Evolutionary conservation across 306 rosid species (phyloP).

Genomic region (Rosa persica): DNA sequence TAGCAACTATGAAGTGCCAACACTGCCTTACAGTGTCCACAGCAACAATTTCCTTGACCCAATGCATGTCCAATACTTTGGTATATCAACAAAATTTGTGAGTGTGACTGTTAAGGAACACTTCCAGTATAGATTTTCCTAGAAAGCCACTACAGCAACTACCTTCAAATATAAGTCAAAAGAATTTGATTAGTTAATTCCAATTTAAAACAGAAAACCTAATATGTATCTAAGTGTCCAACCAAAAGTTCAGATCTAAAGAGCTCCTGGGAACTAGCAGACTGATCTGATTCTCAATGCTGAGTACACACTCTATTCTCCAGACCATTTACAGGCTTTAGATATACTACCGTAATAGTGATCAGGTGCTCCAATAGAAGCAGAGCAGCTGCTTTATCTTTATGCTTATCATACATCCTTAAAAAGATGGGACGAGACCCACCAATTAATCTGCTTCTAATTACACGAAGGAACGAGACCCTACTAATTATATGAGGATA

Average conservation of each 20-base stretch:
- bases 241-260: neutral
- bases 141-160: neutral
- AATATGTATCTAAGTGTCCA: neutral
- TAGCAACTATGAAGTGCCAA: too few relatives aligned
- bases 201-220: neutral
- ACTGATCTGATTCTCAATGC: neutral
- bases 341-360: neutral
- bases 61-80: too few relatives aligned
- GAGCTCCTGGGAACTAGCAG: neutral
- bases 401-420: neutral
- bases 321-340: neutral
- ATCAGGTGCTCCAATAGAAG: neutral
- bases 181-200: neutral
- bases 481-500: neutral
- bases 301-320: neutral
- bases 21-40: too few relatives aligned
- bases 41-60: too few relatives aligned
- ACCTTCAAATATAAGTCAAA: neutral
- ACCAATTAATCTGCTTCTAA: neutral
- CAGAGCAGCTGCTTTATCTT: neutral
- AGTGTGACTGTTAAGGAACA: neutral
- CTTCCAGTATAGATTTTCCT: neutral
- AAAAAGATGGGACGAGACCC: neutral
- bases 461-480: neutral
- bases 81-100: too few relatives aligned